phyloP scores from a whole-genome alignment of 371 early-diverging fungal genomes.

The Lichtheimia ornata region DNA sequence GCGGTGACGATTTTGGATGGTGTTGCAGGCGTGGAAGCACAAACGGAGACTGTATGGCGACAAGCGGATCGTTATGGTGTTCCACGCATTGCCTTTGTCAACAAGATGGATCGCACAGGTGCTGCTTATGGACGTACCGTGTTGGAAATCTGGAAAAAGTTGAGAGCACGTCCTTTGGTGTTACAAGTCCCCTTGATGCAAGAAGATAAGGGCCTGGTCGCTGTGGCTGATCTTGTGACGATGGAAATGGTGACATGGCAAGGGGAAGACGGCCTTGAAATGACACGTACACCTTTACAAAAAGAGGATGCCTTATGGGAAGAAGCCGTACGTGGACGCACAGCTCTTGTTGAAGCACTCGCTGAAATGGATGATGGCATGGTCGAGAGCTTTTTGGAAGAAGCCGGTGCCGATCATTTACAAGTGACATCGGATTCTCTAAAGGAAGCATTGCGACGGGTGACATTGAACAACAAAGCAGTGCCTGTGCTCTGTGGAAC shows the following conservation, averaged over 20 bases:
- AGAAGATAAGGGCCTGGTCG: conserved; percentile 41
- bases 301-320: conserved; percentile 33
- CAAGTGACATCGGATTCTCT: conserved; percentile 62
- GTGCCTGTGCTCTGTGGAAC: conserved; percentile 92
- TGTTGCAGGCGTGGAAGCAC: conserved; percentile 96
- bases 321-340: conserved; percentile 58
- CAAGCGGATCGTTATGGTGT: conserved; percentile 86
- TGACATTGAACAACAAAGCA: conserved; percentile 66
- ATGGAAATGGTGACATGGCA: conserved; percentile 78
- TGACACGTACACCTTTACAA: conserved; percentile 10
- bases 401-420: conserved; percentile 70
- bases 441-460: conserved; percentile 68
- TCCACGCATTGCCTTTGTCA: conserved; percentile 88
- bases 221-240: conserved; percentile 78
- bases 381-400: conserved; percentile 77
- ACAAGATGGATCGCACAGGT: conserved; percentile 93
- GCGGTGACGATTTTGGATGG: conserved; percentile 92
- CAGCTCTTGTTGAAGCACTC: conserved; percentile 79
- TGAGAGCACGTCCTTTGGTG: conserved; percentile 72
- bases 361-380: conserved; percentile 86
- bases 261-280: conserved; percentile 54
- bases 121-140: conserved; percentile 72
- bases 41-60: conserved; percentile 93
- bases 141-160: conserved; percentile 61
- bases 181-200: conserved; percentile 70